A percentile compares a stretch with the other conserved stretches of the same genome.
Evolutionary conservation across 768 basidiomycete genomes (phyloP).

Genomic region (Termitomyces sp.): DNA sequence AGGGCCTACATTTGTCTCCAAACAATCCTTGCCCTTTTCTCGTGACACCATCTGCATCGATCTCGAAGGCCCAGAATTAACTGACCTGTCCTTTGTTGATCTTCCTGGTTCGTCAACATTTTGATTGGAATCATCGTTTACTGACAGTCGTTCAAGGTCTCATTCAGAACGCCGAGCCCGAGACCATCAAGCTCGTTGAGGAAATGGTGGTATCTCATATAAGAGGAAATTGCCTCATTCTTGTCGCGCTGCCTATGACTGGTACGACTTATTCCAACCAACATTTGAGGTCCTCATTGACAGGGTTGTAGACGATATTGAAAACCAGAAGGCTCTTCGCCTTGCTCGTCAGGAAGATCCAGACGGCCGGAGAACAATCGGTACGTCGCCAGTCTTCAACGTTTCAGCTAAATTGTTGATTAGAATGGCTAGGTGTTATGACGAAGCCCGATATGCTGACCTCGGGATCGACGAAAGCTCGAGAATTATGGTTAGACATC

Average conservation of each 20-base stretch:
- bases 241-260: slow-evolving; percentile 52
- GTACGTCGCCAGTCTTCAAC: slow-evolving; percentile 18
- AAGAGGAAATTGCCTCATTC: slow-evolving; percentile 46
- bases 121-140: not conserved
- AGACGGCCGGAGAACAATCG: slow-evolving; percentile 47
- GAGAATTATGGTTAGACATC: slow-evolving; percentile 38
- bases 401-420: too few species aligned
- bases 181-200: slow-evolving; percentile 41
- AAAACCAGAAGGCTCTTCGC: slow-evolving; percentile 51
- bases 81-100: slow-evolving; percentile 37
- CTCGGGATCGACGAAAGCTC: slow-evolving; percentile 28
- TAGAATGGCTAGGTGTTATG: slow-evolving; percentile 38
- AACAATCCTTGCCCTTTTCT: slow-evolving; percentile 26
- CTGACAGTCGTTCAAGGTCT: slow-evolving; percentile 29
- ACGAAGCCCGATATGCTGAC: slow-evolving; percentile 52
- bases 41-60: slow-evolving; percentile 38
- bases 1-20: slow-evolving; percentile 5
- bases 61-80: slow-evolving; percentile 32
- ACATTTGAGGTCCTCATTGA: not conserved
- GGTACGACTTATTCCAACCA: slow-evolving; percentile 24
- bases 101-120: slow-evolving; percentile 27
- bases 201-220: slow-evolving; percentile 48
- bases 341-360: slow-evolving; percentile 46
- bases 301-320: slow-evolving; percentile 43
- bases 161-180: slow-evolving; percentile 43